These are phyloP conservation scores for Zymoseptoria ardabiliae DNA, from an alignment of 2,329 filamentous ascomycete species.

Conservation along the genomic window DNA sequence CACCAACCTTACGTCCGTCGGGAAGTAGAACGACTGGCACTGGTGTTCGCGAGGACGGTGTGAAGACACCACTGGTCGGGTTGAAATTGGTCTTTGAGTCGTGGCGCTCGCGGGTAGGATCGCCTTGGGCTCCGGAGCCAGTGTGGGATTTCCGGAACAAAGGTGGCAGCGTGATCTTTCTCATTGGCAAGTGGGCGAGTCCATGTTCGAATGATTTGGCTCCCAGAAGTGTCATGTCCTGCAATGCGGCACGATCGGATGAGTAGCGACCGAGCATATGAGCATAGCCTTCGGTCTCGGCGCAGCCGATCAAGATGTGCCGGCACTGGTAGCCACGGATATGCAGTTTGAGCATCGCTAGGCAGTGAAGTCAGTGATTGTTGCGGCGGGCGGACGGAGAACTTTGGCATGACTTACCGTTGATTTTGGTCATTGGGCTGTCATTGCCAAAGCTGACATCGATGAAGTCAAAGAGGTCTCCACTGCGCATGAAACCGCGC, in stretches of 20 bases:
- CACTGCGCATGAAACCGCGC: slow-evolving; percentile 51
- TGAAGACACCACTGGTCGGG: slow-evolving; percentile 25
- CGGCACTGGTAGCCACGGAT: slow-evolving; percentile 53
- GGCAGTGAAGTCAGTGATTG: slow-evolving; percentile 5
- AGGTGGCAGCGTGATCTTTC: slow-evolving; percentile 42
- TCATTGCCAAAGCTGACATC: slow-evolving; percentile 55
- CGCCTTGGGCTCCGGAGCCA: slow-evolving; percentile 22
- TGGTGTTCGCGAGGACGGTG: slow-evolving; percentile 15
- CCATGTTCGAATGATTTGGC: slow-evolving; percentile 50
- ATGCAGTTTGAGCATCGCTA: slow-evolving; percentile 49
- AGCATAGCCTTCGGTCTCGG: slow-evolving; percentile 50
- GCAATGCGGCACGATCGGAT: slow-evolving; percentile 37
- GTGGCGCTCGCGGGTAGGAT: slow-evolving; percentile 13
- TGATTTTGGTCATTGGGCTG: slow-evolving; percentile 52
- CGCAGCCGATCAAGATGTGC: slow-evolving; percentile 54
- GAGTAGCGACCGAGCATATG: slow-evolving; percentile 45
- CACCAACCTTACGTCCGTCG: slow-evolving; percentile 4
- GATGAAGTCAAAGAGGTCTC: slow-evolving; percentile 52
- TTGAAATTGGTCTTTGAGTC: slow-evolving; percentile 26
- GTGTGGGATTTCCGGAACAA: slow-evolving; percentile 50
- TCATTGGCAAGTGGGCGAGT: slow-evolving; percentile 44
- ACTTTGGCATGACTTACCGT: slow-evolving; percentile 30
- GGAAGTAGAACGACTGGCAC: slow-evolving; percentile 11
- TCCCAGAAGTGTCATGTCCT: slow-evolving; percentile 50
- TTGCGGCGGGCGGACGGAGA: not conserved